Evolutionary conservation across 2,329 filamentous ascomycete species (phyloP).

Genomic region (Exophiala sp.): DNA sequence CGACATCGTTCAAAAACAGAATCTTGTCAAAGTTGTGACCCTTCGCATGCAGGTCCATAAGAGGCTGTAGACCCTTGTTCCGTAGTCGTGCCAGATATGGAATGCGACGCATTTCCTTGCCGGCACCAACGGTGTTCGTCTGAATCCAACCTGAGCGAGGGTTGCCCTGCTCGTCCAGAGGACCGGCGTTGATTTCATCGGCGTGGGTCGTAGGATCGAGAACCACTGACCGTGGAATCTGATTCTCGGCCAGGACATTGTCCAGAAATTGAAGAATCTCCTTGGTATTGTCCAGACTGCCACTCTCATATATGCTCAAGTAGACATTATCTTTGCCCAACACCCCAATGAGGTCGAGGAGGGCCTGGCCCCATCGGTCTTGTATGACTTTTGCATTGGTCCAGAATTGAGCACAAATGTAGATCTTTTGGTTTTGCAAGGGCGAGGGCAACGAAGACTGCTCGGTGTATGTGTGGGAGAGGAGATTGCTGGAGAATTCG

Average conservation of each 20-base stretch:
- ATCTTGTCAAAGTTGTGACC: conserved; percentile 54
- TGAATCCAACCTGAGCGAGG: conserved; percentile 54
- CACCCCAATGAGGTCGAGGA: conserved; percentile 51
- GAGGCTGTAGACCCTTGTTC: conserved; percentile 57
- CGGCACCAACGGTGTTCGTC: conserved; percentile 32
- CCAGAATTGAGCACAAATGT: conserved; percentile 64
- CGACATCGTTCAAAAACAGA: conserved; percentile 51
- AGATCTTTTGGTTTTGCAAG: conserved; percentile 42
- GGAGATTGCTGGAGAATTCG: conserved; percentile 23
- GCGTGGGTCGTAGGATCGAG: conserved; percentile 55
- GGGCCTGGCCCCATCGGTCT: conserved; percentile 56
- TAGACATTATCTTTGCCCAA: conserved; percentile 61
- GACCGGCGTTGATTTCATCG: conserved; percentile 48
- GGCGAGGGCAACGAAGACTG: conserved; percentile 20
- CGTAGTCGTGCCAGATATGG: conserved; percentile 61
- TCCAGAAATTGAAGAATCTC: conserved; percentile 55
- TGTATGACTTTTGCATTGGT: conserved; percentile 58
- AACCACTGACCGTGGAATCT: conserved; percentile 51
- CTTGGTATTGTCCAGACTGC: conserved; percentile 64
- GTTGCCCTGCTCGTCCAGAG: conserved; percentile 37
- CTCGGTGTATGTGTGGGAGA: conserved; percentile 21
- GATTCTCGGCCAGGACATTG: conserved; percentile 29
- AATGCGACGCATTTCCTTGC: conserved; percentile 57
- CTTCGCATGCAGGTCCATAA: conserved; percentile 46
- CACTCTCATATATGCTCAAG: conserved; percentile 62